Percentiles rank a stretch among this genome's conserved stretches.
Evolutionary conservation across 495 filamentous ascomycete species (phyloP).

Genomic region (Annulohypoxylon maeteangense): DNA sequence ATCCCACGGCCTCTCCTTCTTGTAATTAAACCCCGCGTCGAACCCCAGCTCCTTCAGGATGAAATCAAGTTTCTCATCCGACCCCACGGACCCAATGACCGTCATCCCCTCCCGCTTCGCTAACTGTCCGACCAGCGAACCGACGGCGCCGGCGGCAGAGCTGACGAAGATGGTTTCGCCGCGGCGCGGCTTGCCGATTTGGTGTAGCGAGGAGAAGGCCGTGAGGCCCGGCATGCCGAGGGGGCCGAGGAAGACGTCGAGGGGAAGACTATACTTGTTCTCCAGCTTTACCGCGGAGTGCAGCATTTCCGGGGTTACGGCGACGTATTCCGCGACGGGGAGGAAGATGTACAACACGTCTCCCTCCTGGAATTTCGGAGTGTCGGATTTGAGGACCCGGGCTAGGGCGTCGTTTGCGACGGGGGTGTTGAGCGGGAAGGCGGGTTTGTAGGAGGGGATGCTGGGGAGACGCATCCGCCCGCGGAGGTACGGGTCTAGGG

Average conservation of each 20-base stretch:
- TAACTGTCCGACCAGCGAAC: constrained; percentile 82
- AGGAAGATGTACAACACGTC: constrained; percentile 65
- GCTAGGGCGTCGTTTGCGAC: constrained; percentile 49
- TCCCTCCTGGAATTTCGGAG: constrained; percentile 66
- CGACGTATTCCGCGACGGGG: constrained; percentile 66
- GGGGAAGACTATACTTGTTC: constrained; percentile 70
- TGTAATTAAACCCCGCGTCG: constrained; percentile 78
- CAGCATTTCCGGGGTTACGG: constrained; percentile 43
- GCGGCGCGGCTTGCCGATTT: constrained; percentile 84
- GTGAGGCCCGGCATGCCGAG: constrained; percentile 89
- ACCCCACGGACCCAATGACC: constrained; percentile 77
- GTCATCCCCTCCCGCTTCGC: constrained; percentile 87
- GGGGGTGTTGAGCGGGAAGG: neutral
- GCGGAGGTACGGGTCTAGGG: constrained; percentile 83
- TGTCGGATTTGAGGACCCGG: constrained; percentile 70
- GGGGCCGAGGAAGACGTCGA: constrained; percentile 71
- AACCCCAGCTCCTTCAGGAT: constrained; percentile 73
- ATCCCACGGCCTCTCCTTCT: constrained; percentile 68
- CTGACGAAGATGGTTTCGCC: constrained; percentile 90
- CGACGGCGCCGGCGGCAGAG: constrained; percentile 84
- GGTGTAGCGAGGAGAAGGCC: constrained; percentile 80
- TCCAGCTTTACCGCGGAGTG: constrained; percentile 58
- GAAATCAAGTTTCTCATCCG: constrained; percentile 75
- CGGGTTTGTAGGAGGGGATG: constrained; percentile 43
- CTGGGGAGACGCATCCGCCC: constrained; percentile 61